phyloP scores from a whole-genome alignment of 495 filamentous ascomycete genomes.

The Neurospora hispaniola region DNA sequence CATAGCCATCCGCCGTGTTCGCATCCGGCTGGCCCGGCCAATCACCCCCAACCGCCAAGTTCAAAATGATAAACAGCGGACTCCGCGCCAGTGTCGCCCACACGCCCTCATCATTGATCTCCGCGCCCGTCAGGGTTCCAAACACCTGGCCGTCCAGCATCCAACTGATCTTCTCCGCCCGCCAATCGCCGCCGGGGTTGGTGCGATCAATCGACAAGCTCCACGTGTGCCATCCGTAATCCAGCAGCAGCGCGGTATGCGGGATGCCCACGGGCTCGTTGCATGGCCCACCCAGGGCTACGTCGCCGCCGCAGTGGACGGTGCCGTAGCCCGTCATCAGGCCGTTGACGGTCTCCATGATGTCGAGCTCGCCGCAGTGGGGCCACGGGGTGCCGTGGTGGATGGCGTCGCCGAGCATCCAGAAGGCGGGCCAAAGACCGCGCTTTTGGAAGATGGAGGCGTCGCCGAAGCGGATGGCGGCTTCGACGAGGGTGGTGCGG shows the following conservation, averaged over 20 bases:
- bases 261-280: constrained; percentile 33
- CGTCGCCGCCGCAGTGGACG: constrained; percentile 38
- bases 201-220: constrained; percentile 33
- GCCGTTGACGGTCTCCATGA: constrained; percentile 43
- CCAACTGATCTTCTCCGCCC: constrained; percentile 35
- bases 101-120: constrained; percentile 30
- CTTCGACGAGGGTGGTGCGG: constrained; percentile 30
- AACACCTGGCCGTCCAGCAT: constrained; percentile 32
- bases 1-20: constrained; percentile 31
- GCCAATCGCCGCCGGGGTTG: constrained; percentile 24
- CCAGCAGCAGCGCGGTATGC: constrained; percentile 18
- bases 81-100: constrained; percentile 38
- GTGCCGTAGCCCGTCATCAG: constrained; percentile 34
- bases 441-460: constrained; percentile 23
- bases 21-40: constrained; percentile 27
- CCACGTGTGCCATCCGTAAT: constrained; percentile 37
- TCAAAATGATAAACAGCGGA: constrained; percentile 37
- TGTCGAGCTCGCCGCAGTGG: constrained; percentile 40
- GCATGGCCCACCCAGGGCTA: constrained; percentile 31
- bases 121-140: constrained; percentile 26
- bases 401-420: constrained; percentile 40
- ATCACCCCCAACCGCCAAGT: constrained; percentile 40
- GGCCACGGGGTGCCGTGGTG: constrained; percentile 41
- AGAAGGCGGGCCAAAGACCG: constrained; percentile 46
- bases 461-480: constrained; percentile 32